Evolutionary conservation across 306 rosid species (phyloP).

Genomic region (Geum urbanum): DNA sequence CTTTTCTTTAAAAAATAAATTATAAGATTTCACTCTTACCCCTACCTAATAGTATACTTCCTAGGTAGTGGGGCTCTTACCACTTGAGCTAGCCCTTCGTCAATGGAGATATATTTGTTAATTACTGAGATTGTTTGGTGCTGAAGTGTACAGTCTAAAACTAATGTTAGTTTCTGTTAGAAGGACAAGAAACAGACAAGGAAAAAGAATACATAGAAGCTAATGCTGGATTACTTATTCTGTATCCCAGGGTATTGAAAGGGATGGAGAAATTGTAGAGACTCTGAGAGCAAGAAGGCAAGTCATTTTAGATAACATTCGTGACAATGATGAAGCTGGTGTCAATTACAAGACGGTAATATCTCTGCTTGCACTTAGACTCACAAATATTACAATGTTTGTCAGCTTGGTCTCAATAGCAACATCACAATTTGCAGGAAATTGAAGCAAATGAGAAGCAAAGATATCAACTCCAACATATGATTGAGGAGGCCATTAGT

Average conservation of each 20-base stretch:
- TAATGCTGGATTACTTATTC: slow-evolving; percentile 8
- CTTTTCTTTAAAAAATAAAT: too few relatives aligned
- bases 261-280: slow-evolving; percentile 43
- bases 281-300: slow-evolving; percentile 43
- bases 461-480: slow-evolving; percentile 48
- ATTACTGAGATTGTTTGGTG: too few relatives aligned
- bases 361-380: background rate
- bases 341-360: slow-evolving; percentile 46
- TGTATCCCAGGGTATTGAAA: slow-evolving; percentile 37
- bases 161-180: background rate
- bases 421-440: slow-evolving; percentile 36
- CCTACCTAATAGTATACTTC: too few relatives aligned
- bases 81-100: too few relatives aligned
- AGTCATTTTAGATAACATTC: slow-evolving; percentile 59
- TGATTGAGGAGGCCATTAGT: slow-evolving; percentile 58
- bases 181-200: background rate
- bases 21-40: too few relatives aligned
- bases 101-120: too few relatives aligned
- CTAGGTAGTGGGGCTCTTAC: too few relatives aligned
- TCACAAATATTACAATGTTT: background rate
- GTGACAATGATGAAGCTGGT: slow-evolving; percentile 60
- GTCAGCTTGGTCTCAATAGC: slow-evolving; percentile 12
- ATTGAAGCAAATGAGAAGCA: slow-evolving; percentile 58
- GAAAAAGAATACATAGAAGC: background rate
- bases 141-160: background rate